These are phyloP conservation scores for Ambrosiella xylebori DNA, from an alignment of 2,329 filamentous ascomycete genomes.

Conservation along the genomic window DNA sequence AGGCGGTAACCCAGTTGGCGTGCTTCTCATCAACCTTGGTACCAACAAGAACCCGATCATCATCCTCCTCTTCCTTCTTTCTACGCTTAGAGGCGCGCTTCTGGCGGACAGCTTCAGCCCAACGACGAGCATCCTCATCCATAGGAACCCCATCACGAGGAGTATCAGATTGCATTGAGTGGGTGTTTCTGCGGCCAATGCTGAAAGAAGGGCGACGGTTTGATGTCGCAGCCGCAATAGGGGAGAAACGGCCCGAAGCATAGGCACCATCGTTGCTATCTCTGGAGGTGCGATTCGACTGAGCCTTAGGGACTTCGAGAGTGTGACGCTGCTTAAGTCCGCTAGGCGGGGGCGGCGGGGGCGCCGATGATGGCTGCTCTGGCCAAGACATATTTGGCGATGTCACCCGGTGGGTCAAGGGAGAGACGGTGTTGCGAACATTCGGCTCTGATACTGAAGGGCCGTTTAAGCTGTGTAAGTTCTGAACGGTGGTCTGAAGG, in stretches of 20 bases:
- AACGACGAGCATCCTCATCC: conserved; percentile 80
- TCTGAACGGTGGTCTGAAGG: conserved; percentile 1
- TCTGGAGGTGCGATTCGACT: conserved; percentile 49
- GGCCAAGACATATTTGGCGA: conserved; percentile 4
- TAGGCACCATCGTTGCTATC: conserved; percentile 52
- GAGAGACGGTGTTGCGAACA: conserved; percentile 5
- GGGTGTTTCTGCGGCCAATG: conserved; percentile 61
- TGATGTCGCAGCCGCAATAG: conserved; percentile 29
- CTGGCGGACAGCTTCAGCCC: conserved; percentile 84
- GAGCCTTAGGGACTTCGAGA: conserved; percentile 62
- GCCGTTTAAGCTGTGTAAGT: neutral
- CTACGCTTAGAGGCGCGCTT: conserved; percentile 78
- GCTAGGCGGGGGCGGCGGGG: conserved; percentile 21
- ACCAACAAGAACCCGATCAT: conserved; percentile 85
- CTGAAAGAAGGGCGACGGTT: conserved; percentile 68
- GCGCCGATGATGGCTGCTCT: conserved; percentile 10
- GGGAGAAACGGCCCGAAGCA: conserved; percentile 70
- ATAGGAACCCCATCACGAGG: conserved; percentile 68
- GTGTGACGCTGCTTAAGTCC: conserved; percentile 70
- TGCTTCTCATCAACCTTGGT: conserved; percentile 97
- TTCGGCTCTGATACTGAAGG: conserved; percentile 1
- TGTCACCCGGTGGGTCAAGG: conserved; percentile 4
- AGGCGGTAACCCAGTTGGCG: conserved; percentile 92
- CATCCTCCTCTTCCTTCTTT: conserved; percentile 71
- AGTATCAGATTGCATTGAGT: conserved; percentile 70